Evolutionary conservation across 306 rosid genomes (phyloP), one percentile per base, ranked within the genome.

Genomic region (Vigna mungo): DNA sequence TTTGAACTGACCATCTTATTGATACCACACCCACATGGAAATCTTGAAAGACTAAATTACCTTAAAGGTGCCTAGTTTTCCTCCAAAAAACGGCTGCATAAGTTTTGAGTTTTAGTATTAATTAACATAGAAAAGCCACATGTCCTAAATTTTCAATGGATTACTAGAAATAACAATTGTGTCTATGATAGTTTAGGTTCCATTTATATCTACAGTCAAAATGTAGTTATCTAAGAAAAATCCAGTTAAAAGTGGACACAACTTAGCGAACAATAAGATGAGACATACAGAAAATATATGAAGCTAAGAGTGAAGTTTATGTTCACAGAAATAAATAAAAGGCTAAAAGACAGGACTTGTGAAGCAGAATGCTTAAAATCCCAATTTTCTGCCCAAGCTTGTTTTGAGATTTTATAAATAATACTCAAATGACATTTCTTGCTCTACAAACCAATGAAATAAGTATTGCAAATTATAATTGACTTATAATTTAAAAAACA

Each of bases 351-450:
- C 20, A n/a, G 46, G 63, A 52, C 30, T 25, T 49, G 52, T 66
- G 49, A 23, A 69, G 39, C 17, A 27, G 52, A 14, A 65, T 60
- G 34, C 32, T 44, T 39, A 51, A 39, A 39, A 78, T 39, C 78
- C 67, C 46, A 25, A 51, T 32, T 65, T 61, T 46, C 44, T 32
- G 63, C 44, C 36, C 25, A 68, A 48, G 20, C 18, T 47, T 69
- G 78, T 61, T 21, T 18, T 32, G 18, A 64, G 41, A 47, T 77
- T 44, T 61, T 47, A 46, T 36, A 67, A 81, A 62, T 69, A 47
- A 68, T 41, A 36, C 16, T 46, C 25, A 39, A 81, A 60, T 72
- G 62, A 27, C 60, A 62, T 53, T 75, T 54, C 83, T 55, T 67
- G 75, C 67, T 17, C n/a, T 73, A 46, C 55, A 68, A 54, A 63